Conservation (phyloP, 139 green algal genomes). For the Chlorella sp. region DNA sequence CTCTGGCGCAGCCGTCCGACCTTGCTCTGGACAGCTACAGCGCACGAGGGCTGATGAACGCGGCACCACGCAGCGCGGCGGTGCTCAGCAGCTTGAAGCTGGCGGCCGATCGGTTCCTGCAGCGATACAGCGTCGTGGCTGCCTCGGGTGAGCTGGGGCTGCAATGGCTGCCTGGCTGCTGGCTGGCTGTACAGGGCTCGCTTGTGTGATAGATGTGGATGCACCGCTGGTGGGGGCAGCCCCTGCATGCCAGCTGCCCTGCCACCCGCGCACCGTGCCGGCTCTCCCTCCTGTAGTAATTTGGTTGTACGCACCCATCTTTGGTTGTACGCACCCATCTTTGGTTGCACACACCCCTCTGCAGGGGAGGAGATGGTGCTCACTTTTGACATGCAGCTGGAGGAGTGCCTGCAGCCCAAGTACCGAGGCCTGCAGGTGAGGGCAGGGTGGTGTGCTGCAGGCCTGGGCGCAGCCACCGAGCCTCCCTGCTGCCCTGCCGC, state of each 20-base stretch:
- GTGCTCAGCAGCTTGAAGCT: conserved; percentile 24
- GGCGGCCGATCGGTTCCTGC: not conserved
- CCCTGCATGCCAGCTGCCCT: too few relatives aligned
- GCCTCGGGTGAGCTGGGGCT: not conserved
- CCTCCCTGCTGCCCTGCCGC: too few relatives aligned
- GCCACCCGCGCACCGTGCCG: too few relatives aligned
- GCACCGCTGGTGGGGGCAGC: too few relatives aligned
- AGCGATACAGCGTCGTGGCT: conserved; percentile 3
- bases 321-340: too few relatives aligned
- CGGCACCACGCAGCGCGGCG: not conserved
- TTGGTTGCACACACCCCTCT: not conserved
- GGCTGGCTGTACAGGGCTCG: too few relatives aligned
- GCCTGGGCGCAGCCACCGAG: too few relatives aligned
- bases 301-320: too few relatives aligned
- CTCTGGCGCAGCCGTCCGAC: conserved; percentile 8
- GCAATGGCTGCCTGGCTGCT: too few relatives aligned
- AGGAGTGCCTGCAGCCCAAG: conserved; percentile 25
- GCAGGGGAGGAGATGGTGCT: conserved; percentile 34
- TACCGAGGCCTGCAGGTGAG: conserved; percentile 29
- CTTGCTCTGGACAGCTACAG: conserved; percentile 2
- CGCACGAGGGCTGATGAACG: not conserved
- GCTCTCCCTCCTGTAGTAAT: too few relatives aligned
- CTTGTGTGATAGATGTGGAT: too few relatives aligned
- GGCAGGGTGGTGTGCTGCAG: too few relatives aligned
- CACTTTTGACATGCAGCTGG: conserved; percentile 28